phyloP scores from a whole-genome alignment of 169 alveolate genomes.

The Eimeria acervulina region DNA sequence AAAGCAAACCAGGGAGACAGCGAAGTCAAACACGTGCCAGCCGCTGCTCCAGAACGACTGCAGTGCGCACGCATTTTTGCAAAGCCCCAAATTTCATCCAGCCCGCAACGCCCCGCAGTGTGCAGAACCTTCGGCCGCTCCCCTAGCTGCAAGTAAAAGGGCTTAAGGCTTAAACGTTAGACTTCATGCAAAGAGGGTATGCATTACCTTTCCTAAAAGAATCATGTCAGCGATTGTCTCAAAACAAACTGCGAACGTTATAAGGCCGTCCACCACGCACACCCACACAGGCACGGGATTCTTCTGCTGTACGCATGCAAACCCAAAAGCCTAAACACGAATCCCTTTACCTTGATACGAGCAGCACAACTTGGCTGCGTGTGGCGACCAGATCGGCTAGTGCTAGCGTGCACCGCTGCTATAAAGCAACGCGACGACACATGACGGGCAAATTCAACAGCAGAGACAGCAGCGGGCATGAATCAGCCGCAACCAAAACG shows the following conservation, averaged over 20 bases:
- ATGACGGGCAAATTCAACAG: background rate
- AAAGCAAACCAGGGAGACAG: constrained; percentile 69
- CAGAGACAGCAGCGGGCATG: background rate
- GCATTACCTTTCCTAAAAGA: constrained; percentile 62
- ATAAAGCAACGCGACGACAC: background rate
- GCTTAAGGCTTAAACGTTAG: background rate
- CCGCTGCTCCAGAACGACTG: constrained; percentile 82
- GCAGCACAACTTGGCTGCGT: background rate
- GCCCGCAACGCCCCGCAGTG: background rate
- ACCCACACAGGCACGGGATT: constrained; percentile 77
- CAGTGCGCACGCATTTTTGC: background rate
- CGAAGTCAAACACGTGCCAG: constrained; percentile 82
- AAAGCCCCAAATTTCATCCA: background rate
- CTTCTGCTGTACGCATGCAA: constrained; percentile 43
- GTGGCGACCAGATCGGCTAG: background rate
- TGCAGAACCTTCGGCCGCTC: background rate
- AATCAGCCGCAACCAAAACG: background rate
- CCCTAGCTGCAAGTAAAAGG: background rate
- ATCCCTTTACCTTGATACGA: background rate
- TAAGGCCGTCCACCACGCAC: constrained; percentile 69
- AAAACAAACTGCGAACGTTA: constrained; percentile 70
- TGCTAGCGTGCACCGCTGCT: background rate
- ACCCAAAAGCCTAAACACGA: background rate
- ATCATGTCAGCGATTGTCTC: constrained; percentile 71
- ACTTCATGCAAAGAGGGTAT: background rate